phyloP scores from a whole-genome alignment of 768 basidiomycete genomes.

The Gymnopilus dilepis region DNA sequence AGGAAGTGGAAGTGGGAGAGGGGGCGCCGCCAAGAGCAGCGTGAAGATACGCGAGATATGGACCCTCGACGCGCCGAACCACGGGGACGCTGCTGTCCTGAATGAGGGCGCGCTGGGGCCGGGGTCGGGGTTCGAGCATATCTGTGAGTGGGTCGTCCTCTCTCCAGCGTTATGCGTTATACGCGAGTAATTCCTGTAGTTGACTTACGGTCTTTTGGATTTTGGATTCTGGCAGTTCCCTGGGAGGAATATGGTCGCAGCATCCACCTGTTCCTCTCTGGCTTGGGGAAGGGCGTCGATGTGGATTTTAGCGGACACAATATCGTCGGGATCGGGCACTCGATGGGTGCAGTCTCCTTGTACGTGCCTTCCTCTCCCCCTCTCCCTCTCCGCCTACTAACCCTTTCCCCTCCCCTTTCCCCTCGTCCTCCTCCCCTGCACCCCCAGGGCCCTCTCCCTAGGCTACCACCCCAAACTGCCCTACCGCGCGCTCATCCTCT shows the following conservation, averaged over 20 bases:
- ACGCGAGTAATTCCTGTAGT: no score
- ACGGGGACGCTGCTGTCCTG: constrained; percentile 55
- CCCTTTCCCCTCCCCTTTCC: not conserved
- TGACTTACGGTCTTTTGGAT: no score
- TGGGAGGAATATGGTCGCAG: constrained; percentile 60
- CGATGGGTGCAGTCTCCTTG: constrained; percentile 56
- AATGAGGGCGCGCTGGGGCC: constrained; percentile 48
- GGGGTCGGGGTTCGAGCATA: constrained; percentile 49
- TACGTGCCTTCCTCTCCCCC: constrained; percentile 29
- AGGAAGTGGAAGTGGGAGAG: no score
- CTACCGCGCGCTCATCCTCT: constrained; percentile 45
- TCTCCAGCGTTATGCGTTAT: not conserved
- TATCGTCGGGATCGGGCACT: constrained; percentile 59
- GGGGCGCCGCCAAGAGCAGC: no score
- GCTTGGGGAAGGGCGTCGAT: constrained; percentile 51
- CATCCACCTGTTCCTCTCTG: constrained; percentile 53
- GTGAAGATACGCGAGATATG: constrained; percentile 52
- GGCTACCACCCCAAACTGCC: constrained; percentile 45
- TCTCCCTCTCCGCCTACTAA: not conserved
- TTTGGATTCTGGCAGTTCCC: constrained; percentile 36
- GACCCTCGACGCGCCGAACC: constrained; percentile 59
- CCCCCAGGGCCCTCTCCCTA: constrained; percentile 43
- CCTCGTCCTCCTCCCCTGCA: not conserved
- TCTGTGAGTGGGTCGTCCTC: constrained; percentile 41
- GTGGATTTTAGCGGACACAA: constrained; percentile 54